These are phyloP conservation scores for Acrocalymma vagum DNA, from an alignment of 2,329 filamentous ascomycete genomes.

Conservation along the genomic window DNA sequence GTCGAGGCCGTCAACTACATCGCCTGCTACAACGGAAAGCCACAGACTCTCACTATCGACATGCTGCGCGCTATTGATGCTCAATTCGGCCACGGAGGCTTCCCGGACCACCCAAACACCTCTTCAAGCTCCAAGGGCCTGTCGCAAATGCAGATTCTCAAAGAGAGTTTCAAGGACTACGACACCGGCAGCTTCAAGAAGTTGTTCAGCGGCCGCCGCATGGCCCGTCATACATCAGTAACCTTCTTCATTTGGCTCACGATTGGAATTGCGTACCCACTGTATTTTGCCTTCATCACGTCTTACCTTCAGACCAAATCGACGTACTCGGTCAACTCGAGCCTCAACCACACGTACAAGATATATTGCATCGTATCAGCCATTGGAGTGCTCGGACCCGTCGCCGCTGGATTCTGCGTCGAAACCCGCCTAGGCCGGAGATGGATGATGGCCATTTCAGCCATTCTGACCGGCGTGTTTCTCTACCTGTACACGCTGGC, in stretches of 20 bases:
- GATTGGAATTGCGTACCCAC: slow-evolving; percentile 57
- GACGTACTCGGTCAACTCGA: slow-evolving; percentile 12
- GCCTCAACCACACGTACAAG: slow-evolving; percentile 28
- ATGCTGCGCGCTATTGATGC: slow-evolving; percentile 44
- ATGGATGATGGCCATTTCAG: slow-evolving; percentile 56
- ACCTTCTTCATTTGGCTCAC: slow-evolving; percentile 56
- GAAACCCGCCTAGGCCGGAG: slow-evolving; percentile 53
- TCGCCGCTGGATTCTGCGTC: slow-evolving; percentile 53
- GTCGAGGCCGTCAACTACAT: slow-evolving; percentile 59
- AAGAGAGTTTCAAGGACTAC: slow-evolving; percentile 39
- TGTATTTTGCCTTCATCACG: slow-evolving; percentile 58
- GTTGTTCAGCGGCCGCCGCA: slow-evolving; percentile 34
- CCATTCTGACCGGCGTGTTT: slow-evolving; percentile 56
- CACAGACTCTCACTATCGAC: slow-evolving; percentile 35
- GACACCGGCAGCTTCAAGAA: slow-evolving; percentile 32
- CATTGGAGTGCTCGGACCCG: slow-evolving; percentile 50
- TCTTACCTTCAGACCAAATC: slow-evolving; percentile 54
- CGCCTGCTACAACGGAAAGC: slow-evolving; percentile 40
- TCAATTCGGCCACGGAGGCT: slow-evolving; percentile 9
- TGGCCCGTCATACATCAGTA: slow-evolving; percentile 41
- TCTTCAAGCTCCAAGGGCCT: slow-evolving; percentile 17
- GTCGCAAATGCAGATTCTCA: slow-evolving; percentile 32
- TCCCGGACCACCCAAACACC: no score
- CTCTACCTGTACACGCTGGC: slow-evolving; percentile 58
- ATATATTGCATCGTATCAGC: slow-evolving; percentile 29